Conservation (phyloP, 2,329 filamentous ascomycete species). For the Xenosphaeropsis pyriputrescens region DNA sequence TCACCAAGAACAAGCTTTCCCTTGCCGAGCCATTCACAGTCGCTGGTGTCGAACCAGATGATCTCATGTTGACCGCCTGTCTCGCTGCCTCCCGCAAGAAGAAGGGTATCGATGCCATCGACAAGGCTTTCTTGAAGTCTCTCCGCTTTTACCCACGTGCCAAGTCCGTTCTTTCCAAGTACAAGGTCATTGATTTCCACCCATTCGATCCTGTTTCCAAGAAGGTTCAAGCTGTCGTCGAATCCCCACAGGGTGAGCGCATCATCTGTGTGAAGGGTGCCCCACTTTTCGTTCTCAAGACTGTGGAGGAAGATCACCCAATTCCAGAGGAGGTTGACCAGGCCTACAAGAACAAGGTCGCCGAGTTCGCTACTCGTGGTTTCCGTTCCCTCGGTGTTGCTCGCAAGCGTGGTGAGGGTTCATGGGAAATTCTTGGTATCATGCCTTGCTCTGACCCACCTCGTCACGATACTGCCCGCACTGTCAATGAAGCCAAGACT, state of each 20-base stretch:
- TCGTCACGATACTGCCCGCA: conserved; percentile 79
- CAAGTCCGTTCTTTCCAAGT: conserved; percentile 68
- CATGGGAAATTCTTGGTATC: conserved; percentile 87
- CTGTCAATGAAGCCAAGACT: conserved; percentile 77
- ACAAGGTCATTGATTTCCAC: conserved; percentile 72
- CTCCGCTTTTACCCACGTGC: conserved; percentile 71
- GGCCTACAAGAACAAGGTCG: conserved; percentile 85
- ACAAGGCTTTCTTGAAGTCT: conserved; percentile 86
- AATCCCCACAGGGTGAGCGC: conserved; percentile 69
- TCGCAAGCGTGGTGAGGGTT: conserved; percentile 67
- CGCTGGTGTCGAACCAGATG: conserved; percentile 67
- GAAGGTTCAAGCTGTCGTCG: conserved; percentile 74
- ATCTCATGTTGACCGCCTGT: conserved; percentile 86
- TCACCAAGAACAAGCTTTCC: conserved; percentile 90
- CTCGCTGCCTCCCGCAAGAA: conserved; percentile 84
- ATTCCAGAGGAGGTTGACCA: conserved; percentile 64
- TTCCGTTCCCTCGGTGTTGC: conserved; percentile 90
- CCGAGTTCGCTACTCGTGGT: conserved; percentile 82
- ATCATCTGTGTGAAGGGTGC: conserved; percentile 88
- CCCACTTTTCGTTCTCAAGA: conserved; percentile 75
- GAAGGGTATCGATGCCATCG: conserved; percentile 89
- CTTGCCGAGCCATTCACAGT: conserved; percentile 75
- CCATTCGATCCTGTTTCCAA: conserved; percentile 90
- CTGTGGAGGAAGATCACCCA: conserved; percentile 71
- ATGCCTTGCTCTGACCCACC: conserved; percentile 91